A percentile compares a stretch with the other conserved stretches of the same genome.
phyloP scores from a whole-genome alignment of 345 rosid species.

The Aurinia saxatilis region DNA sequence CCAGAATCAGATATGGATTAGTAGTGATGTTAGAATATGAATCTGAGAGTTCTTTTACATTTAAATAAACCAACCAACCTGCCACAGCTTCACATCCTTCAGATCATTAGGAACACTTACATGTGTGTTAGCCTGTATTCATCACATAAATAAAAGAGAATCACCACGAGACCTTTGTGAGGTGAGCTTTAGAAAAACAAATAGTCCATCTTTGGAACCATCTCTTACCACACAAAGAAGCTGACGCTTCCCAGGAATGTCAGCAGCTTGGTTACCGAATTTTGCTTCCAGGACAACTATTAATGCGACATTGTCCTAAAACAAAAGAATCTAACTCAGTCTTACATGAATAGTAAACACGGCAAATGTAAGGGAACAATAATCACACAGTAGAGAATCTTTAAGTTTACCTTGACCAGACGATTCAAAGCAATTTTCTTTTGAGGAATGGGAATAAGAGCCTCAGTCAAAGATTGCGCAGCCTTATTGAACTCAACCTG shows the following conservation, averaged over 20 bases:
- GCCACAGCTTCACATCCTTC: constrained; percentile 98
- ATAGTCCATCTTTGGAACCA: not conserved
- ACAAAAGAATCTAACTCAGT: constrained; percentile 11
- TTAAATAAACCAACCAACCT: constrained; percentile 43
- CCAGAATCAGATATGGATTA: constrained; percentile 10
- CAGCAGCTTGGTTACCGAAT: constrained; percentile 80
- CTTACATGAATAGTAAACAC: not conserved
- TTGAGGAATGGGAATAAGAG: constrained; percentile 68
- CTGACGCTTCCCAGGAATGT: constrained; percentile 79
- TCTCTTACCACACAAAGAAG: constrained; percentile 83
- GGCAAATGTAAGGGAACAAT: not conserved
- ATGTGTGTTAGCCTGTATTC: constrained; percentile 87
- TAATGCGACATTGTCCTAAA: constrained; percentile 86
- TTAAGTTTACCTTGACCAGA: constrained; percentile 62
- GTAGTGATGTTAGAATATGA: not conserved
- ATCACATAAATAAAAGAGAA: constrained; percentile 6
- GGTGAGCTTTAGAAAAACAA: not conserved
- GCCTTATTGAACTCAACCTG: constrained; percentile 99
- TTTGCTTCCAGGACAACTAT: constrained; percentile 91
- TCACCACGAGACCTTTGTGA: not conserved
- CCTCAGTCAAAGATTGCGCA: constrained; percentile 96
- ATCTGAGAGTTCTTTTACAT: not conserved
- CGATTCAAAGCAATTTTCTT: constrained; percentile 83
- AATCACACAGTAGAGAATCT: not conserved
- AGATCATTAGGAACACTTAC: constrained; percentile 75